Evolutionary conservation across 352 stramenopile species (phyloP), one percentile per base, ranked within the genome.

Genomic region (Globisporangium cederbergense): DNA sequence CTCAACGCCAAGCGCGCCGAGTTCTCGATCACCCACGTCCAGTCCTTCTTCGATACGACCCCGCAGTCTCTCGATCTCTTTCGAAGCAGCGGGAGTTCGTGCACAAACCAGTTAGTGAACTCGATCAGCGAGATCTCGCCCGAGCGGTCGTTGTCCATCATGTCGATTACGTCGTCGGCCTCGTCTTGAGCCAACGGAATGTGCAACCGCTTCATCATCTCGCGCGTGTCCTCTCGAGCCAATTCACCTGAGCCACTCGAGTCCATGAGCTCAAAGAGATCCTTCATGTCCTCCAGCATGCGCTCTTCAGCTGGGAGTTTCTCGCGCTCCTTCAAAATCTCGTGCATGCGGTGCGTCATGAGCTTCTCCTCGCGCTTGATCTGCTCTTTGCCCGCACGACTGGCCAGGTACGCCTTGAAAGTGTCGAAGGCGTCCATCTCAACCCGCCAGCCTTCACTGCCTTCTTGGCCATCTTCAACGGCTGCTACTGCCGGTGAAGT

Each of bases 131-230:
- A 91, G 25, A 94, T 86, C 6, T 67, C 72, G 0, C 81, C 83
- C 0, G 85, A 92, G 8, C 65, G 67, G 51, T 94, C 85, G 49
- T 70, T 83, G 69, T 94, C 85, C 78, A 94, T 94, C 85, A 94
- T 94, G 13, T 75, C 75, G 18, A 92, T 75, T 9, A 92, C 85
- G 60, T 92, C 85, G 9, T 79, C 71, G 0, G 74, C 60, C 42
- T 94, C 85, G 2, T 79, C 76, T 14, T 59, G 52, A 10, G 71
- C 72, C 36, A 94, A 59, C 5, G 85, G 83, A 18, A 94, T 73
- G 45, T 82, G 81, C 51, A 94, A 56, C 0, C 77, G 72, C 55
- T 54, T 72, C 49, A 89, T 89, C 34, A 91, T 62, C 47, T 76
- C 79, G 13, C 66, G 67, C 1, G 72, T 84, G 11, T 65, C 62